phyloP scores from a whole-genome alignment of 768 basidiomycete species.

The Flagelloscypha sp. region DNA sequence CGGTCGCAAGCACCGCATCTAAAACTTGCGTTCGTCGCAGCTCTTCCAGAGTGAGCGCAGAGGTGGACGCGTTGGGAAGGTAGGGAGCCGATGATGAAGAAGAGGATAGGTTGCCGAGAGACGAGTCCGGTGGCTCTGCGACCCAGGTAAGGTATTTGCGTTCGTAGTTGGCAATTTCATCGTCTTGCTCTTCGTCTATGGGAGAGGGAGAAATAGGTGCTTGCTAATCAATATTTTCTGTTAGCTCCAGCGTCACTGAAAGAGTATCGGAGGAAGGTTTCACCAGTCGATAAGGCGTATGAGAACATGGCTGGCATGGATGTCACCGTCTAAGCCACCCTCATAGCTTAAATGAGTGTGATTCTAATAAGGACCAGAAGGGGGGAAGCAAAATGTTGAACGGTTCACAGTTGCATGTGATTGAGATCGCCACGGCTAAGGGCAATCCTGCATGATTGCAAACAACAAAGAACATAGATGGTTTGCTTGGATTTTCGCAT shows the following conservation, averaged over 20 bases:
- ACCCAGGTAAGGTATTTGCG: conserved; percentile 44
- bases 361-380: too few species aligned
- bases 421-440: too few species aligned
- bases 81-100: conserved; percentile 15
- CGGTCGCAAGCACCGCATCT: conserved; percentile 45
- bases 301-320: conserved; percentile 23
- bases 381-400: too few species aligned
- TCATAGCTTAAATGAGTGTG: too few species aligned
- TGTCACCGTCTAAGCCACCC: too few species aligned
- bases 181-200: conserved; percentile 48
- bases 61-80: conserved; percentile 7
- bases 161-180: conserved; percentile 36
- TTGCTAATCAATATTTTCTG: conserved; percentile 28
- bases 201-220: conserved; percentile 58
- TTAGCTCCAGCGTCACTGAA: background rate
- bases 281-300: conserved; percentile 22
- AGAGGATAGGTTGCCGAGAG: conserved; percentile 16
- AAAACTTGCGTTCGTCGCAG: conserved; percentile 27
- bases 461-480: too few species aligned
- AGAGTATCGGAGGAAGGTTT: background rate
- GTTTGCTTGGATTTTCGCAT: too few species aligned
- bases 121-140: conserved; percentile 28
- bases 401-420: too few species aligned
- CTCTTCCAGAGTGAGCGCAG: conserved; percentile 10
- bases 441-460: too few species aligned